Conservation (phyloP, 345 rosid genomes). For the rapeseed (Brassica napus) region DNA sequence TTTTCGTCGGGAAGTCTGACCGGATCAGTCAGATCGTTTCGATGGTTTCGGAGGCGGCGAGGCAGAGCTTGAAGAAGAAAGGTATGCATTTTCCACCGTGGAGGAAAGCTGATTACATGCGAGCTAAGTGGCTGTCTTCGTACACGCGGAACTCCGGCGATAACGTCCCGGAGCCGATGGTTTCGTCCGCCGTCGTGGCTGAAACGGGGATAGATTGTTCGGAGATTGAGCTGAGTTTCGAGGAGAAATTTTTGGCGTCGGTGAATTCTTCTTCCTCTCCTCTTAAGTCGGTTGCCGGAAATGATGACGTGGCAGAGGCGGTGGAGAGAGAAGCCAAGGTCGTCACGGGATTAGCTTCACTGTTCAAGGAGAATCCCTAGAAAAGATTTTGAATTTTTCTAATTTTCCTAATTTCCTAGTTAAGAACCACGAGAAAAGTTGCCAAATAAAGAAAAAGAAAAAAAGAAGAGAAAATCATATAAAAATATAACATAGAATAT, state of each 20-base stretch:
- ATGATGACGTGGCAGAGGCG: slow-evolving; percentile 36
- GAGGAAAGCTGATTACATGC: slow-evolving; percentile 82
- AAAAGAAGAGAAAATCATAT: background rate
- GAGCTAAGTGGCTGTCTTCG: slow-evolving; percentile 84
- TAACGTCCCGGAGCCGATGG: slow-evolving; percentile 13
- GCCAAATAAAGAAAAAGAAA: background rate
- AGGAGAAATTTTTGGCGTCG: slow-evolving; percentile 34
- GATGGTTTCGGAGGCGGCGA: slow-evolving; percentile 82
- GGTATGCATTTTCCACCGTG: slow-evolving; percentile 92
- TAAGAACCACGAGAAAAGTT: slow-evolving; percentile 4
- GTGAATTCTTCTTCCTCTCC: slow-evolving; percentile 13
- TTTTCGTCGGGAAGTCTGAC: slow-evolving; percentile 81
- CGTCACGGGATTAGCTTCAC: slow-evolving; percentile 85
- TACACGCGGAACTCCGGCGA: slow-evolving; percentile 42
- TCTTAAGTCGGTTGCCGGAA: background rate
- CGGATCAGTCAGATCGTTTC: slow-evolving; percentile 71
- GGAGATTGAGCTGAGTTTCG: slow-evolving; percentile 61
- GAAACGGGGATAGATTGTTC: slow-evolving; percentile 35
- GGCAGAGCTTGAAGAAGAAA: slow-evolving; percentile 84
- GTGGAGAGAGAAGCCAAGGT: slow-evolving; percentile 49
- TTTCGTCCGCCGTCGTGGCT: background rate
- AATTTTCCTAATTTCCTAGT: slow-evolving; percentile 15
- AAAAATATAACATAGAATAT: slow-evolving; percentile 6
- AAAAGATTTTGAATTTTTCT: slow-evolving; percentile 42
- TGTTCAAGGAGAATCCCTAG: slow-evolving; percentile 66